Evolutionary conservation across 495 filamentous ascomycete species (phyloP).

Genomic region (Penicillium bialowiezense): DNA sequence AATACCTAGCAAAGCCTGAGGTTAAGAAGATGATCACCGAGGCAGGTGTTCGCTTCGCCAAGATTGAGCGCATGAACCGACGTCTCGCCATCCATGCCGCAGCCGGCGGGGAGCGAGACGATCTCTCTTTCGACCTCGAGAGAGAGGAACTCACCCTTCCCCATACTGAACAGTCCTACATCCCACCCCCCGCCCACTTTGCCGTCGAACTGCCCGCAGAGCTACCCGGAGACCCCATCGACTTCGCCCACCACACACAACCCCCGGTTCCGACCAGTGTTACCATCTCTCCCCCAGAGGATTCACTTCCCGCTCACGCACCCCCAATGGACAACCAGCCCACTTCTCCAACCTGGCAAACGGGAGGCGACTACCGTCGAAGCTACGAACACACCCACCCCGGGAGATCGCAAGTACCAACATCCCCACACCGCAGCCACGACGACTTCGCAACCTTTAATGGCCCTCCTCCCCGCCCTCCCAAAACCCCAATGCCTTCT

Average conservation of each 20-base stretch:
- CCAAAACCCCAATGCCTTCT: constrained; percentile 87
- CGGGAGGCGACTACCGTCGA: constrained; percentile 31
- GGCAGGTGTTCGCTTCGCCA: constrained; percentile 77
- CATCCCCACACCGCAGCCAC: constrained; percentile 43
- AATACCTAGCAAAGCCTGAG: constrained; percentile 71
- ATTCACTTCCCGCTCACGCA: constrained; percentile 34
- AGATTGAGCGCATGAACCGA: constrained; percentile 69
- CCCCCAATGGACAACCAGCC: constrained; percentile 28
- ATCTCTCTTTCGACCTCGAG: constrained; percentile 25
- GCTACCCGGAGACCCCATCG: constrained; percentile 57
- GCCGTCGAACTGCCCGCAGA: constrained; percentile 68
- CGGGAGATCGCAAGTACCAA: constrained; percentile 33
- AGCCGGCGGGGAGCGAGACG: constrained; percentile 29
- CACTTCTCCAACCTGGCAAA: constrained; percentile 32
- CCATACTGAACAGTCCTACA: neutral
- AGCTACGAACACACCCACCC: constrained; percentile 36
- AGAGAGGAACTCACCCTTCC: constrained; percentile 22
- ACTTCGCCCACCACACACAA: constrained; percentile 29
- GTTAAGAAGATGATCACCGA: constrained; percentile 72
- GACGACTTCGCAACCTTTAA: constrained; percentile 37
- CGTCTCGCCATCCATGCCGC: constrained; percentile 40
- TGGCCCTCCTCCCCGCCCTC: constrained; percentile 72
- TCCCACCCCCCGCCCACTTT: constrained; percentile 38
- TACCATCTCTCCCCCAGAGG: constrained; percentile 26
- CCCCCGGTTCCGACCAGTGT: constrained; percentile 24